These are phyloP conservation scores for Fusarium nanum DNA, from an alignment of 2,329 filamentous ascomycete species.

Conservation along the genomic window DNA sequence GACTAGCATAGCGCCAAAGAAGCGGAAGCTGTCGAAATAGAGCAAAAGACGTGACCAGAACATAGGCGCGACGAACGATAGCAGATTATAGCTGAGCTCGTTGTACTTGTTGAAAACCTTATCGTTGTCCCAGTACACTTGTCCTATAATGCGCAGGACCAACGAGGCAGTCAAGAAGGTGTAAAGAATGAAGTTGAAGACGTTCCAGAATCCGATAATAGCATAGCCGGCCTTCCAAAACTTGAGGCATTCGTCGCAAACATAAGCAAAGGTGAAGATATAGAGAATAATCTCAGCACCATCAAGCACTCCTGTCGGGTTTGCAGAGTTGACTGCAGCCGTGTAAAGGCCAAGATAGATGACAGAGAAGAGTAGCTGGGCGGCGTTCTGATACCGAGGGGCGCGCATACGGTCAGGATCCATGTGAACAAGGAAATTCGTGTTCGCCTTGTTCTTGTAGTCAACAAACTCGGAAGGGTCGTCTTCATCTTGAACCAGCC, in stretches of 20 bases:
- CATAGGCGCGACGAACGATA: slow-evolving; percentile 93
- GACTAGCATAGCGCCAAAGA: slow-evolving; percentile 98
- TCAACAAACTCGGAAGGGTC: slow-evolving; percentile 91
- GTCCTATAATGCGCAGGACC: slow-evolving; percentile 80
- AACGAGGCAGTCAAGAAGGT: slow-evolving; percentile 82
- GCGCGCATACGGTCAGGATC: slow-evolving; percentile 95
- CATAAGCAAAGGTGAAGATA: slow-evolving; percentile 89
- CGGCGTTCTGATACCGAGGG: slow-evolving; percentile 90
- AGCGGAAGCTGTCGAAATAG: slow-evolving; percentile 92
- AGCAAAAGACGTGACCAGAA: slow-evolving; percentile 95
- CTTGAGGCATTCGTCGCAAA: slow-evolving; percentile 88
- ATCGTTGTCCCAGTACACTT: slow-evolving; percentile 67
- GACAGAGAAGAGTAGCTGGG: slow-evolving; percentile 86
- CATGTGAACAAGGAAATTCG: slow-evolving; percentile 81
- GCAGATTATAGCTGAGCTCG: slow-evolving; percentile 88
- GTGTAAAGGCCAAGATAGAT: slow-evolving; percentile 89
- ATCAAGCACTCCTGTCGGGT: slow-evolving; percentile 85
- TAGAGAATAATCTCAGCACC: slow-evolving; percentile 86
- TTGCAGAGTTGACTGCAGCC: slow-evolving; percentile 92
- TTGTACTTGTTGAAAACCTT: slow-evolving; percentile 72
- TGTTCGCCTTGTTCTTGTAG: slow-evolving; percentile 84
- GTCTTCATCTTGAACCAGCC: slow-evolving; percentile 95
- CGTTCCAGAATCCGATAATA: slow-evolving; percentile 97
- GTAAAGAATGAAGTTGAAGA: slow-evolving; percentile 90
- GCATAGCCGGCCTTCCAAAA: slow-evolving; percentile 93